Evolutionary conservation across 2,329 filamentous ascomycete genomes (phyloP).

Genomic region (Epichloe uncinata): DNA sequence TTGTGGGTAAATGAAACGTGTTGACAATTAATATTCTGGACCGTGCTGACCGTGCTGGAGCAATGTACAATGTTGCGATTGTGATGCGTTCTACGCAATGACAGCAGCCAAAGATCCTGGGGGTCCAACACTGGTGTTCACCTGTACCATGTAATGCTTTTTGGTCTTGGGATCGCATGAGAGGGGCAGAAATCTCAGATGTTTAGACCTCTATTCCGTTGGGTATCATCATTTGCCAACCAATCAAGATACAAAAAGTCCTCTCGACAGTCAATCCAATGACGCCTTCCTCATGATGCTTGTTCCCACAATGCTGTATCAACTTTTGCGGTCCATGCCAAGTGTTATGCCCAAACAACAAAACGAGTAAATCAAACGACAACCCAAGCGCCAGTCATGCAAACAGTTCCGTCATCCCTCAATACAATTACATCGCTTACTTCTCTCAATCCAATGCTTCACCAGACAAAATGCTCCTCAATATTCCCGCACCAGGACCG

Average conservation of each 20-base stretch:
- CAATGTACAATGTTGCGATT: too few species aligned
- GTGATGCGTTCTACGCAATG: too few species aligned
- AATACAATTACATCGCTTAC: not conserved
- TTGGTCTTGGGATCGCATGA: too few species aligned
- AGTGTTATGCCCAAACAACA: not conserved
- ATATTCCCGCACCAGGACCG: constrained; percentile 45
- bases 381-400: not conserved
- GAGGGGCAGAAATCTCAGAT: too few species aligned
- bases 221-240: not conserved
- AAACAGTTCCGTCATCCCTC: not conserved
- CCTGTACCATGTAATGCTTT: too few species aligned
- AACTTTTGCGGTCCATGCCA: not conserved
- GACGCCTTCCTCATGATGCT: not conserved
- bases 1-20: too few species aligned
- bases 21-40: too few species aligned
- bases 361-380: not conserved
- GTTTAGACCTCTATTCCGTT: not conserved
- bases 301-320: not conserved
- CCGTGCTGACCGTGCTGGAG: too few species aligned
- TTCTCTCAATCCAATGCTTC: constrained; percentile 39
- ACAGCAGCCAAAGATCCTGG: too few species aligned
- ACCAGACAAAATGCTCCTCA: constrained; percentile 48
- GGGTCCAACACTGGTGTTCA: too few species aligned
- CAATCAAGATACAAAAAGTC: not conserved
- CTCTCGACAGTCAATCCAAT: not conserved